Evolutionary conservation across 352 stramenopile species (phyloP), one percentile per base, ranked within the genome.

Genomic region (Pythium sp.): DNA sequence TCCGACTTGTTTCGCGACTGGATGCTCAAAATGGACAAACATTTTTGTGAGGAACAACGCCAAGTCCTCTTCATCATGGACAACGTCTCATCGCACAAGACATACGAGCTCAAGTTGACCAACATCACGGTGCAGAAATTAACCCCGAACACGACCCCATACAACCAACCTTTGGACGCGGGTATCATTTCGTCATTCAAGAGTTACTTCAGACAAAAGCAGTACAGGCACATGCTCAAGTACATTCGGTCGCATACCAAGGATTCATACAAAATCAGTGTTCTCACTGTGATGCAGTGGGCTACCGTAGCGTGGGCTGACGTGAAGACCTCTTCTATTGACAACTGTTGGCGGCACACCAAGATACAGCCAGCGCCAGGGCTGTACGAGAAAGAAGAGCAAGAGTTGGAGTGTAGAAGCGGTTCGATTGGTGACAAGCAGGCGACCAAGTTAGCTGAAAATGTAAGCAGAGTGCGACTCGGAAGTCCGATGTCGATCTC

Each of bases 61-160:
- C 30, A 53, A 1, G 58, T 63, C 3, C 12, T 54, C 15, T 32
- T 63, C 6, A 7, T 63, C 0, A 63, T 51, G 57, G 36, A 51
- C n/a, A 62, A 53, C 57, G 57, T 51, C 1, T 62, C n/a, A 14
- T 63, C 32, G 2, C 36, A 63, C 58, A 49, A 63, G 6, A 63
- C 58, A 4, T n/a, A 63, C 5, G 24, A 32, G 3, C n/a, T 63
- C 2, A 20, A 51, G 14, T 22, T 63, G 5, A 32, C 34, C 9
- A 41, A 36, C 58, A 55, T 63, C 32, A 46, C 34, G 24, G 58
- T 32, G 5, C 38, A 63, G 9, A 63, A 63, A 14, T 7, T 63
- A 6, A 28, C 9, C 1, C 36, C 58, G 1, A 63, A 63, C 38
- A 46, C 38, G 4, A 46, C 12, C 3, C 9, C 12, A 18, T 30